Conservation (phyloP, 441 rosid species). For the Aquilaria agallochum region DNA sequence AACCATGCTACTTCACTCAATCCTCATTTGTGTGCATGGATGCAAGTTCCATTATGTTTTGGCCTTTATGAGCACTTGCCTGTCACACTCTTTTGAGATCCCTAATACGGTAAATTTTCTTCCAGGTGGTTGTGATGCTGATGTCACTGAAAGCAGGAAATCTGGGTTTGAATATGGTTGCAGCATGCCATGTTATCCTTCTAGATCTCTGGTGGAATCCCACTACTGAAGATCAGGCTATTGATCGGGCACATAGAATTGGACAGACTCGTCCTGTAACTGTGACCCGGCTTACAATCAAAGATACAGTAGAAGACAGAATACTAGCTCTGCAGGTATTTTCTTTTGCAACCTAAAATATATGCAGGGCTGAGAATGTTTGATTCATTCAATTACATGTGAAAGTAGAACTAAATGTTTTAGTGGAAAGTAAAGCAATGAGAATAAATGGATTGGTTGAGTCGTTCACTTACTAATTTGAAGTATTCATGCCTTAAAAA, state of each 20-base stretch:
- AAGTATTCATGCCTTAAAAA: no score
- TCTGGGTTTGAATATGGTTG: constrained; percentile 93
- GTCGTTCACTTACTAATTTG: no score
- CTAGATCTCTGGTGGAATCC: constrained; percentile 99
- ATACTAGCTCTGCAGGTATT: constrained; percentile 79
- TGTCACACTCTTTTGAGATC: no score
- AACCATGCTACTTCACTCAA: no score
- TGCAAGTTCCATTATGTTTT: no score
- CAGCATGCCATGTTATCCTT: constrained; percentile 93
- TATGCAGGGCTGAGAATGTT: no score
- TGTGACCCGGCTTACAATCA: constrained; percentile 81
- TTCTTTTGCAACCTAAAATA: not conserved
- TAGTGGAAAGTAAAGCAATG: no score
- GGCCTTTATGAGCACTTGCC: no score
- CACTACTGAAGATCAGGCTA: constrained; percentile 94
- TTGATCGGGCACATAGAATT: constrained; percentile 96
- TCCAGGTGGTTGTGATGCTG: constrained; percentile 82
- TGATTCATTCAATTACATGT: no score
- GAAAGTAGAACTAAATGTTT: no score
- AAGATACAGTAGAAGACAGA: constrained; percentile 82
- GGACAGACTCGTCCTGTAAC: constrained; percentile 95
- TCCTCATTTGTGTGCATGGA: no score
- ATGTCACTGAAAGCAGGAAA: constrained; percentile 97
- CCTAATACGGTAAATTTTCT: constrained; percentile 7
- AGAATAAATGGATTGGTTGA: no score